A percentile compares a stretch with the other conserved stretches of the same genome.
phyloP scores from a whole-genome alignment of 352 stramenopile species.

The Globisporangium cederbergense region DNA sequence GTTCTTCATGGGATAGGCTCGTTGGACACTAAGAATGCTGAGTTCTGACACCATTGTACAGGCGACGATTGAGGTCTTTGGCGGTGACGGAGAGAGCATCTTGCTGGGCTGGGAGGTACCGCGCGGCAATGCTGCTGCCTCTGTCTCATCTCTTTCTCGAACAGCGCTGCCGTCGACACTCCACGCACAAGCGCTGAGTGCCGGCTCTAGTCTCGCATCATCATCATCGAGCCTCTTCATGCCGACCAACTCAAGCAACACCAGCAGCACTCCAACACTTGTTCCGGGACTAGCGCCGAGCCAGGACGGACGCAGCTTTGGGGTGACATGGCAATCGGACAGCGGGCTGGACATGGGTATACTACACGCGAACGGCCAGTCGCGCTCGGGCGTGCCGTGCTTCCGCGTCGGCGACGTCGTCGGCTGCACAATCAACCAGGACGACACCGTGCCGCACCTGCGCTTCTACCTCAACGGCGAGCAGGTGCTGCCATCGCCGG shows the following conservation, averaged over 20 bases:
- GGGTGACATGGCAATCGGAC: slow-evolving; percentile 74
- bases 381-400: slow-evolving; percentile 56
- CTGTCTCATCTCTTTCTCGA: neutral
- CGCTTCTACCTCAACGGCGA: slow-evolving; percentile 78
- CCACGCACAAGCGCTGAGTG: neutral
- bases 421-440: slow-evolving; percentile 75
- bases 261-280: slow-evolving; percentile 17
- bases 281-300: slow-evolving; percentile 60
- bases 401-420: slow-evolving; percentile 69
- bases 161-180: neutral
- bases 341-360: slow-evolving; percentile 73
- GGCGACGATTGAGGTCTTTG: slow-evolving; percentile 44
- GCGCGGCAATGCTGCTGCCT: slow-evolving; percentile 11
- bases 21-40: neutral
- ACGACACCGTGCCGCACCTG: slow-evolving; percentile 56
- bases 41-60: neutral
- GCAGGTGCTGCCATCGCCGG: slow-evolving; percentile 43
- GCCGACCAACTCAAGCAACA: slow-evolving; percentile 2
- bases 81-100: slow-evolving; percentile 62
- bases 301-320: slow-evolving; percentile 54
- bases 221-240: neutral
- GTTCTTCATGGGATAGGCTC: neutral
- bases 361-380: slow-evolving; percentile 64
- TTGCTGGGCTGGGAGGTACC: slow-evolving; percentile 79
- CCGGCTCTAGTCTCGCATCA: neutral